Base-by-base conservation (phyloP, 2,329 filamentous ascomycete genomes). In the Diplodia scrobiculata region DNA sequence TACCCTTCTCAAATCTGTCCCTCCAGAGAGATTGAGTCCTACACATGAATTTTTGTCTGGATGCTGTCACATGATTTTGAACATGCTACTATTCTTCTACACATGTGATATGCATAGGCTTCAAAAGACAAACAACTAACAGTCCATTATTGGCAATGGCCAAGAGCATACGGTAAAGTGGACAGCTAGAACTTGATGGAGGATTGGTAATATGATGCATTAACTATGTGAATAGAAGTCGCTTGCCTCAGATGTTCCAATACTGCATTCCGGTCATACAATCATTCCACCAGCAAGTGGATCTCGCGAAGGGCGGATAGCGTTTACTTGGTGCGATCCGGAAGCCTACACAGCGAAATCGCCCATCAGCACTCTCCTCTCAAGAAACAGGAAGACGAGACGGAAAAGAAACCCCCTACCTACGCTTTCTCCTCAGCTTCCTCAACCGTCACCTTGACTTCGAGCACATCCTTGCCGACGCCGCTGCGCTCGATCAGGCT, bases 381-480 rank as follows among this genome's bases (percentile, higher is more conserved):
- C 7, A 6, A 25, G 7, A 9, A 32, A 32, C 5, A 32, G 11
- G 34, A 17, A 10, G 58, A 25, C 5, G 11, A 2, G 5, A 14
- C 13, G 14, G n/a, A n/a, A 19, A 59, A 65, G 63, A 4, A 25
- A 25, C 2, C 48, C 32, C 63, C 27, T 65, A 59, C 63, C 54
- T 69, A 67, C 70, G 68, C 66, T 65, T 69, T 68, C 52, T 68
- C 52, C 53, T 68, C 67, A 25, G 50, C 47, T 25, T 67, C 66
- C 1, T 21, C 19, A 17, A 13, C n/a, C 17, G 50, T 62, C 34
- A 76, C 52, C 63, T 73, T 73, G 3, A 77, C 72, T 63, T 77
- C 75, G 52, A 78, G 69, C 14, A 75, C 72, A 67, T 78, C 76
- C 68, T 73, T 73, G 48, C 73, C 75, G 10, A 71, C 70, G 19